Evolutionary conservation across 192 early-diverging fungal species (phyloP), one percentile per base, ranked within the genome.

Genomic region (Coemansia sp.): DNA sequence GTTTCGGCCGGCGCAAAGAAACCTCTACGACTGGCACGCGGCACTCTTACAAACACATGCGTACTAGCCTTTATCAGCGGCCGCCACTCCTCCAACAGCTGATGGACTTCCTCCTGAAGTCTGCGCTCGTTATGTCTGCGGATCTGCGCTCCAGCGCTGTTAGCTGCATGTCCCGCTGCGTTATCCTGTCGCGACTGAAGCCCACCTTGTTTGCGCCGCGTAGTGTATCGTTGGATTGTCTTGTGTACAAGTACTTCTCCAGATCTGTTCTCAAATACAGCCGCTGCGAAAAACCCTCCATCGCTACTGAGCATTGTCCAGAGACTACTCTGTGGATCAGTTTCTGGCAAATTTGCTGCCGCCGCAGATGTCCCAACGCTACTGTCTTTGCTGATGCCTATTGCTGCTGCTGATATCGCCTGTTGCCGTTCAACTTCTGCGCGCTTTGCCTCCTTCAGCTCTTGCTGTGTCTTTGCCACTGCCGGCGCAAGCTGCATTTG

Each of bases 171-270:
- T 71, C 94, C 94, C 68, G 93, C 93, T 5, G 88, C 74, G 38
- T 76, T 84, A 80, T 96, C 94, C 55, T 92, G 87, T 21, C 76
- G 82, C 28, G 87, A 86, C 77, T 99, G 97, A 22, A 92, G 84
- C 0, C 95, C 95, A 66, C 97, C 97, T 72, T 99, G 97, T 65
- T 98, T 97, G 58, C 90, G 81, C 31, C 97, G 87, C 5, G 94
- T 96, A 5, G 97, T 99, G 76, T 99, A 99, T 34, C 97, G 85
- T 69, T 96, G 94, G 60, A 97, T 88, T 23, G 94, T 93, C 76
- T 98, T 99, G 82, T 98, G 94, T 0, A 80, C 87, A 4, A 93
- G 44, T 24, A 88, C 67, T 48, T 81, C 69, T 44, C 85, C 85
- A 19, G 77, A 79, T 27, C 71, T 71, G 61, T 88, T 82, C 69